Percentiles rank a stretch among this genome's conserved stretches.
These are phyloP conservation scores for Emericellopsis atlantica DNA, from an alignment of 2,329 filamentous ascomycete genomes.

Conservation along the genomic window DNA sequence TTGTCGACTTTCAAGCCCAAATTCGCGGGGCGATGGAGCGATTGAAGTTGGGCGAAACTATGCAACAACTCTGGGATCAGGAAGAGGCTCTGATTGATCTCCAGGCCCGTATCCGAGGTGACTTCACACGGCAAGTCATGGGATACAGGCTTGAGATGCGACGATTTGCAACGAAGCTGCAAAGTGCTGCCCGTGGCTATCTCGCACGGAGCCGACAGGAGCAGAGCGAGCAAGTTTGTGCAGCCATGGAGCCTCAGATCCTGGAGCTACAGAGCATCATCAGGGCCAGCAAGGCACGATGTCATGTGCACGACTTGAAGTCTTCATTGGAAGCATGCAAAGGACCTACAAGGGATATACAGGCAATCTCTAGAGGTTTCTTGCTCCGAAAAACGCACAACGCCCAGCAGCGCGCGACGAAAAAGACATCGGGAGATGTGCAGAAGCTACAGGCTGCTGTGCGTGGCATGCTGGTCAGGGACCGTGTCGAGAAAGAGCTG, in stretches of 20 bases:
- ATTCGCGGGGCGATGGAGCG: conserved; percentile 69
- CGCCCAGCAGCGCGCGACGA: conserved; percentile 43
- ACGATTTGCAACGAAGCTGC: conserved; percentile 64
- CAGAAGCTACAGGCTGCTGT: conserved; percentile 52
- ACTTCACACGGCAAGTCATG: conserved; percentile 73
- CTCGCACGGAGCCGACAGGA: conserved; percentile 53
- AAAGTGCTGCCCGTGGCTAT: conserved; percentile 67
- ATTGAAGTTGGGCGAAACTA: conserved; percentile 63
- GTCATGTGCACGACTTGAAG: conserved; percentile 41
- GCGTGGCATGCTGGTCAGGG: conserved; percentile 53
- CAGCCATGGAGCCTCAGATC: conserved; percentile 57
- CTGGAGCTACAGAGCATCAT: conserved; percentile 73
- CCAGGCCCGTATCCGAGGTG: conserved; percentile 77
- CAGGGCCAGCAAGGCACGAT: conserved; percentile 52
- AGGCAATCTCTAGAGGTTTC: conserved; percentile 55
- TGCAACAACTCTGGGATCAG: conserved; percentile 82
- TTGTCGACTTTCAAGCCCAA: conserved; percentile 78
- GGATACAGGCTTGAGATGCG: conserved; percentile 76
- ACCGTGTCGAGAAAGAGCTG: conserved; percentile 39
- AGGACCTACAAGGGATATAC: conserved; percentile 52
- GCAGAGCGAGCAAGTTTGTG: conserved; percentile 54
- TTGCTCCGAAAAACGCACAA: conserved; percentile 46
- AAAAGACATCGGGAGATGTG: conserved; percentile 36
- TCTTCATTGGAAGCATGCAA: conserved; percentile 49
- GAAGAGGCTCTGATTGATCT: conserved; percentile 70